Percentiles rank a stretch among this genome's conserved stretches.
These are phyloP conservation scores for Ascomycota sp. DNA, from an alignment of 2,329 filamentous ascomycete genomes.

Conservation along the genomic window DNA sequence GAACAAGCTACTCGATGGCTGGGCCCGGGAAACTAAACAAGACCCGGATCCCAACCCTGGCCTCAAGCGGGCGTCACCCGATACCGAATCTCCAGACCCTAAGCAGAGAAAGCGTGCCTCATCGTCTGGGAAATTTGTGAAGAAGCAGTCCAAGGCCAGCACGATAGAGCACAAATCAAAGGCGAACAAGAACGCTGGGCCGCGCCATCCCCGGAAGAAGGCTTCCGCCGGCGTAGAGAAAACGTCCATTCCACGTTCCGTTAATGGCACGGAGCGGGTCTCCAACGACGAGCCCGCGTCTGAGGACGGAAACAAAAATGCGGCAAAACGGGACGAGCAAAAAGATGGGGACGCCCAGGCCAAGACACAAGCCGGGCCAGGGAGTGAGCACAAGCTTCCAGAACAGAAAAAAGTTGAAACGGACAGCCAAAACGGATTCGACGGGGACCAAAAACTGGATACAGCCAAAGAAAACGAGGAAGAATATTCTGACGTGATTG, in stretches of 20 bases:
- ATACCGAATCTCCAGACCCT: conserved; percentile 13
- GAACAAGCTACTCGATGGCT: conserved; percentile 16
- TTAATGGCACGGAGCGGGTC: conserved; percentile 2
- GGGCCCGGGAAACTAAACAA: conserved; percentile 9
- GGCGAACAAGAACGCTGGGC: background rate
- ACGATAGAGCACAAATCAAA: conserved; percentile 2
- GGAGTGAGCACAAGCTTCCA: conserved; percentile 3
- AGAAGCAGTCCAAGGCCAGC: conserved; percentile 7
- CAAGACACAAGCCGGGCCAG: conserved; percentile 1
- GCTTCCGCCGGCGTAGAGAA: no score
- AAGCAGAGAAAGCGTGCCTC: conserved; percentile 17
- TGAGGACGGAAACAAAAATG: conserved; percentile 3
- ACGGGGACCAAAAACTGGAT: conserved; percentile 4
- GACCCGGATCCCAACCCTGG: conserved; percentile 10
- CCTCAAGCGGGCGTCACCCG: conserved; percentile 14
- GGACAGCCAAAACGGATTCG: conserved; percentile 3
- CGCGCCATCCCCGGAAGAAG: background rate
- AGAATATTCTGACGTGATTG: conserved; percentile 36
- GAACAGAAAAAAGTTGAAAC: conserved; percentile 2
- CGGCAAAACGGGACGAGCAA: conserved; percentile 2
- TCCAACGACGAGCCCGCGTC: conserved; percentile 2
- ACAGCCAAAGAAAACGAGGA: conserved; percentile 13
- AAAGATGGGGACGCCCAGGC: conserved; percentile 1
- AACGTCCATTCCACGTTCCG: no score
- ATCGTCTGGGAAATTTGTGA: conserved; percentile 10